Conservation (phyloP, 148 eudicot species). For the Rhododendron simsii region DNA sequence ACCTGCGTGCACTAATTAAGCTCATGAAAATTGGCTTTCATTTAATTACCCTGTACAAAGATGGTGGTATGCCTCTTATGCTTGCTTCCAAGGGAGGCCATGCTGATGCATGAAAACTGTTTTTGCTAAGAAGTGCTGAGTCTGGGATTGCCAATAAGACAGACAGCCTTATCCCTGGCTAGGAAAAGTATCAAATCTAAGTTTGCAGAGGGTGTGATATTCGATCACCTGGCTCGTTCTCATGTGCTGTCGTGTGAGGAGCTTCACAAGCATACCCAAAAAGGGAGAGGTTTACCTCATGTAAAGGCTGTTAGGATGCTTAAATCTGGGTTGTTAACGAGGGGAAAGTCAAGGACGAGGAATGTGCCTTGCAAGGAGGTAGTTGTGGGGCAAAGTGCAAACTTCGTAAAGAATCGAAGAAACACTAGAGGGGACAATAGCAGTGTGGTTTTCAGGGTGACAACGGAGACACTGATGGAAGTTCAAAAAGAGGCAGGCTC, state of each 20-base stretch:
- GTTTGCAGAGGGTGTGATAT: background rate
- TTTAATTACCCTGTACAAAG: background rate
- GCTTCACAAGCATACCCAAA: background rate
- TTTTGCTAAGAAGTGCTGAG: background rate
- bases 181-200: background rate
- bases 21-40: background rate
- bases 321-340: too few species aligned
- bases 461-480: background rate
- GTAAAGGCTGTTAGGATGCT: background rate
- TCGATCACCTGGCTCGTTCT: background rate
- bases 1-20: background rate
- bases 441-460: background rate
- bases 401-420: background rate
- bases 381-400: background rate
- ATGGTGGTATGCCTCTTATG: background rate
- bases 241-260: background rate
- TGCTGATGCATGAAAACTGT: background rate
- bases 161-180: background rate
- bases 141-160: background rate
- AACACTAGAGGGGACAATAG: background rate
- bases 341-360: background rate
- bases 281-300: background rate
- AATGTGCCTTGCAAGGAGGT: background rate
- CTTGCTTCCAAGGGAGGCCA: conserved; percentile 1
- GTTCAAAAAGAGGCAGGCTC: background rate